Conservation (phyloP, 495 filamentous ascomycete species). For the Penicillium verhagenii region DNA sequence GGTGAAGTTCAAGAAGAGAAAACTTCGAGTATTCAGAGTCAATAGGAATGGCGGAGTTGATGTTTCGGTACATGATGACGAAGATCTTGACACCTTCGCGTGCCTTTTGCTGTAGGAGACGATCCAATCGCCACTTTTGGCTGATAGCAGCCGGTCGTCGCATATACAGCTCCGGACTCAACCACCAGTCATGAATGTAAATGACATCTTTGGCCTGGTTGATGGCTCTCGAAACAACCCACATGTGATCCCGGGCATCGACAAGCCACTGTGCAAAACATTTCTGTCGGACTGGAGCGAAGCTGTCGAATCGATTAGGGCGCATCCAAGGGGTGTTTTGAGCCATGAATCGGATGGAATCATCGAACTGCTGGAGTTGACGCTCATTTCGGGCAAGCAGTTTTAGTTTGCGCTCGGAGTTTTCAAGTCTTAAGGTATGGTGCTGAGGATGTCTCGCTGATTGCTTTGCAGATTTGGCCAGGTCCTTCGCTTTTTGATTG, state of each 20-base stretch:
- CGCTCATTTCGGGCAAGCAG: slow-evolving; percentile 91
- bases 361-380: slow-evolving; percentile 86
- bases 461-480: slow-evolving; percentile 58
- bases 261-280: slow-evolving; percentile 97
- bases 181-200: slow-evolving; percentile 99
- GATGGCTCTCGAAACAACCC: slow-evolving; percentile 96
- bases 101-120: slow-evolving; percentile 91
- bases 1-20: slow-evolving; percentile 91
- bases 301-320: slow-evolving; percentile 85
- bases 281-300: slow-evolving; percentile 81
- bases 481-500: slow-evolving; percentile 65
- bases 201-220: slow-evolving; percentile 98
- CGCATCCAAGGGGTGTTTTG: slow-evolving; percentile 75
- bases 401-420: slow-evolving; percentile 85
- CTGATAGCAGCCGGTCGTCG: slow-evolving; percentile 92
- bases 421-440: slow-evolving; percentile 78
- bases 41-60: slow-evolving; percentile 96
- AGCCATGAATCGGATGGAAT: slow-evolving; percentile 84
- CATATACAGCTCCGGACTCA: slow-evolving; percentile 96
- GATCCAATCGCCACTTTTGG: slow-evolving; percentile 96
- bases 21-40: slow-evolving; percentile 99
- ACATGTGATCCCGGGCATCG: slow-evolving; percentile 97
- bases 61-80: slow-evolving; percentile 97
- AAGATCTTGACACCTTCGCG: slow-evolving; percentile 96
- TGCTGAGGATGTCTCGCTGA: slow-evolving; percentile 71